Evolutionary conservation across 768 basidiomycete genomes (phyloP).

Genomic region (Auricularia heimuer): DNA sequence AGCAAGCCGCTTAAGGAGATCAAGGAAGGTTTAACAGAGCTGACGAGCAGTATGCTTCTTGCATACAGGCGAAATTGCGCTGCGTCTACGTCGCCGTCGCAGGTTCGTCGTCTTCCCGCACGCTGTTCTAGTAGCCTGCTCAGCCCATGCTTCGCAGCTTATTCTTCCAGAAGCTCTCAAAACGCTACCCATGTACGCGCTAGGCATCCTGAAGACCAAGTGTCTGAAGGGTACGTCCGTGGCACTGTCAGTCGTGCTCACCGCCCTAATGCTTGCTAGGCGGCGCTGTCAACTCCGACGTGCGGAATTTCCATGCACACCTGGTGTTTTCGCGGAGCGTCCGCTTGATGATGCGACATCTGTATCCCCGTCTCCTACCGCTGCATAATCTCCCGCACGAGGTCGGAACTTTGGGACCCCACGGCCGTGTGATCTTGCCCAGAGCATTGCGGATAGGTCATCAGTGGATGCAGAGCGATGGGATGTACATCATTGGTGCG

Average conservation of each 20-base stretch:
- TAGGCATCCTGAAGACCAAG: conserved; percentile 81
- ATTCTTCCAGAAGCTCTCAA: conserved; percentile 92
- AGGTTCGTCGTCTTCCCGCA: conserved; percentile 40
- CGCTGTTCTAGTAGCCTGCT: not conserved
- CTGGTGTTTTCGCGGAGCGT: conserved; percentile 62
- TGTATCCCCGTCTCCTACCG: conserved; percentile 84
- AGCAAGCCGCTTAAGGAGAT: conserved; percentile 60
- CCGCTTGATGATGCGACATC: conserved; percentile 58
- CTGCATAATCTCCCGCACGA: conserved; percentile 73
- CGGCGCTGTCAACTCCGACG: conserved; percentile 85
- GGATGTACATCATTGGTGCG: conserved; percentile 87
- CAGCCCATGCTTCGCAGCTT: conserved; percentile 40
- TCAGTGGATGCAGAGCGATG: conserved; percentile 79
- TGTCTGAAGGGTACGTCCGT: conserved; percentile 73
- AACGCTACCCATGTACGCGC: conserved; percentile 68
- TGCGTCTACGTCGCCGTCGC: conserved; percentile 60
- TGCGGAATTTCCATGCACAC: conserved; percentile 78
- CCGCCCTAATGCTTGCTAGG: conserved; percentile 32
- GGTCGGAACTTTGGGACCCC: conserved; percentile 31
- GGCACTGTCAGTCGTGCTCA: not conserved
- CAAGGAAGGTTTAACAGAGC: conserved; percentile 75
- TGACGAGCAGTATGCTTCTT: conserved; percentile 68
- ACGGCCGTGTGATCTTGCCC: conserved; percentile 44
- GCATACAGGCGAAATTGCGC: conserved; percentile 89
- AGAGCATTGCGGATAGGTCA: conserved; percentile 74